Conservation (phyloP, 331 rosid genomes). For the Pyrus hybrid region DNA sequence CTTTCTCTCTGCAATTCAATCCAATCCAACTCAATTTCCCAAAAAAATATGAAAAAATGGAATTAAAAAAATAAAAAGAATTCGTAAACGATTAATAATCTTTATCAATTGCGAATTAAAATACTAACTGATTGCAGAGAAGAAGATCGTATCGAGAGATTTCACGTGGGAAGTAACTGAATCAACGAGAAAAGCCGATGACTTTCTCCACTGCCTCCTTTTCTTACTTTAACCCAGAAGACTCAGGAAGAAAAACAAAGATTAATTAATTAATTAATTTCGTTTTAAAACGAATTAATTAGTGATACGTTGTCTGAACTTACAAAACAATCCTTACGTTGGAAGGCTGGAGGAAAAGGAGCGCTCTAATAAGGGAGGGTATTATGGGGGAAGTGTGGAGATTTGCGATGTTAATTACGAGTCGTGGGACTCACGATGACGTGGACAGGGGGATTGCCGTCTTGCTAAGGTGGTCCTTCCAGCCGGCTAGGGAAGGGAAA, state of each 20-base stretch:
- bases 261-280: background rate
- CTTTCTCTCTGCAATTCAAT: background rate
- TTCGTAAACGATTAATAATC: background rate
- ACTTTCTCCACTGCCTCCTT: slow-evolving; percentile 11
- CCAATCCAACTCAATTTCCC: background rate
- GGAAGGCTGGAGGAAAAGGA: background rate
- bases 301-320: background rate
- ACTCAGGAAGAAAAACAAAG: background rate
- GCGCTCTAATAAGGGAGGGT: background rate
- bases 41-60: background rate
- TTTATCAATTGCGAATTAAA: background rate
- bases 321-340: accelerated
- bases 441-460: slow-evolving; percentile 12
- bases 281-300: background rate
- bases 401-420: background rate
- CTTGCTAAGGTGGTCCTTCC: background rate
- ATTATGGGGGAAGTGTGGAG: background rate
- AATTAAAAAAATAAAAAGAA: background rate
- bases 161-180: background rate
- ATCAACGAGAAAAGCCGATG: background rate
- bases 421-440: slow-evolving; percentile 5
- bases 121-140: background rate
- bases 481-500: background rate
- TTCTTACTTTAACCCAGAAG: background rate
- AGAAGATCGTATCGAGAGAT: slow-evolving; percentile 5